A percentile compares a stretch with the other conserved stretches of the same genome.
Evolutionary conservation across 441 rosid species (phyloP).

Genomic region (Adansonia rubrostipa): DNA sequence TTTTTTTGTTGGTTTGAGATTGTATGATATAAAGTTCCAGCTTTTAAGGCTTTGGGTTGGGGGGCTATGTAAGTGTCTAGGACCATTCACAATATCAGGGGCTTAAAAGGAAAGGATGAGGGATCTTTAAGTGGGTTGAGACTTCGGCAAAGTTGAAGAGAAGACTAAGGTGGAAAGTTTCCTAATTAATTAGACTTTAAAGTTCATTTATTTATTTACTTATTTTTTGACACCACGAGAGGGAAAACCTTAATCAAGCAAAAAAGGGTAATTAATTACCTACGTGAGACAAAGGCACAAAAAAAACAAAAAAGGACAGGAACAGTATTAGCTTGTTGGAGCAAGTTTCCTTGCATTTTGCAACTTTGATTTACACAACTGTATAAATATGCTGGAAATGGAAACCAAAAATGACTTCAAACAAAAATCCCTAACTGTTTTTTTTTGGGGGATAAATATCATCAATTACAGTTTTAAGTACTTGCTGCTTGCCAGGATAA

Average conservation of each 20-base stretch:
- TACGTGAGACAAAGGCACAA: too few species aligned
- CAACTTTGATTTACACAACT: too few species aligned
- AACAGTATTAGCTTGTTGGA: too few species aligned
- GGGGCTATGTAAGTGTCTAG: not conserved
- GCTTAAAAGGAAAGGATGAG: not conserved
- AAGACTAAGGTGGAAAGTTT: too few species aligned
- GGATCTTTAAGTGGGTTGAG: not conserved
- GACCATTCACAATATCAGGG: not conserved
- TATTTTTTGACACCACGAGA: too few species aligned
- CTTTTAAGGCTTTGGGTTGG: slow-evolving; percentile 23
- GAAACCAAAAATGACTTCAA: not conserved
- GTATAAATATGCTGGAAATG: not conserved
- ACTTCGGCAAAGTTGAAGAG: not conserved
- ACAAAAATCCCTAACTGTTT: not conserved
- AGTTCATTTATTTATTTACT: too few species aligned
- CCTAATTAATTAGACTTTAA: not conserved
- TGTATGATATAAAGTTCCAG: not conserved
- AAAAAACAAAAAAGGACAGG: too few species aligned
- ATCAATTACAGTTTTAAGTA: not conserved
- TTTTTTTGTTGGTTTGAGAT: not conserved
- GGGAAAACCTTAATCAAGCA: too few species aligned
- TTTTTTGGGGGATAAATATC: too few species aligned
- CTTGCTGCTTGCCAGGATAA: not conserved
- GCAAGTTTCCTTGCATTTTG: too few species aligned
- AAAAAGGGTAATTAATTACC: too few species aligned